A percentile compares a stretch with the other conserved stretches of the same genome.
Conservation (phyloP, 2,329 filamentous ascomycete species). For the Periconia digitata region DNA sequence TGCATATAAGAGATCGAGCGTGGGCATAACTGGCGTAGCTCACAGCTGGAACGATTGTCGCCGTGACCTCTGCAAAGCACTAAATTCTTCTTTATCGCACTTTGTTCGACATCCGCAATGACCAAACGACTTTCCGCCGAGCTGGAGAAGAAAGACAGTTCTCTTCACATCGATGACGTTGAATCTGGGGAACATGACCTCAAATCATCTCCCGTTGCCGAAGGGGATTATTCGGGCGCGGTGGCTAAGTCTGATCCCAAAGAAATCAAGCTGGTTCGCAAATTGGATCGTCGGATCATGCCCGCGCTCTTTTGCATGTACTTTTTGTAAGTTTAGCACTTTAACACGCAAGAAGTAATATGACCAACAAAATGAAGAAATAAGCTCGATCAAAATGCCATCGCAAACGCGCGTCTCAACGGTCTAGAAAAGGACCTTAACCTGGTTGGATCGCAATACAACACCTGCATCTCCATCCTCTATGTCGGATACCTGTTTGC, state of each 20-base stretch:
- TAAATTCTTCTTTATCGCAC: background rate
- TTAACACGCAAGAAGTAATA: too few species aligned
- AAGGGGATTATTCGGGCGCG: conserved; percentile 29
- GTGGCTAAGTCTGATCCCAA: conserved; percentile 19
- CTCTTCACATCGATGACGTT: conserved; percentile 22
- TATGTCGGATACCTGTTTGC: conserved; percentile 51
- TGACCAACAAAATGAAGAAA: conserved; percentile 34
- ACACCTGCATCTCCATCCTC: conserved; percentile 62
- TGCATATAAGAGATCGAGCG: conserved; percentile 14
- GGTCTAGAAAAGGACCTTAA: conserved; percentile 60
- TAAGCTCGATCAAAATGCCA: conserved; percentile 63
- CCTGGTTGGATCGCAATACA: conserved; percentile 58
- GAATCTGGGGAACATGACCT: conserved; percentile 21
- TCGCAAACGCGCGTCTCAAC: conserved; percentile 64
- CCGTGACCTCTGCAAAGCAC: too few species aligned
- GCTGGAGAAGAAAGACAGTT: conserved; percentile 17
- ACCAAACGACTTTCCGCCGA: conserved; percentile 11
- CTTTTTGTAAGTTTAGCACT: conserved; percentile 30
- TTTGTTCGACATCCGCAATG: background rate
- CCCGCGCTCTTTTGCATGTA: conserved; percentile 21
- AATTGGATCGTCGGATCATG: conserved; percentile 29
- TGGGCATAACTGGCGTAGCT: background rate
- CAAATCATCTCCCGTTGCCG: conserved; percentile 26
- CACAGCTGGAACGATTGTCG: background rate
- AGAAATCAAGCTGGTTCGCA: conserved; percentile 26